Evolutionary conservation across 2,329 filamentous ascomycete genomes (phyloP).

Genomic region (Xenoacremonium recifei): DNA sequence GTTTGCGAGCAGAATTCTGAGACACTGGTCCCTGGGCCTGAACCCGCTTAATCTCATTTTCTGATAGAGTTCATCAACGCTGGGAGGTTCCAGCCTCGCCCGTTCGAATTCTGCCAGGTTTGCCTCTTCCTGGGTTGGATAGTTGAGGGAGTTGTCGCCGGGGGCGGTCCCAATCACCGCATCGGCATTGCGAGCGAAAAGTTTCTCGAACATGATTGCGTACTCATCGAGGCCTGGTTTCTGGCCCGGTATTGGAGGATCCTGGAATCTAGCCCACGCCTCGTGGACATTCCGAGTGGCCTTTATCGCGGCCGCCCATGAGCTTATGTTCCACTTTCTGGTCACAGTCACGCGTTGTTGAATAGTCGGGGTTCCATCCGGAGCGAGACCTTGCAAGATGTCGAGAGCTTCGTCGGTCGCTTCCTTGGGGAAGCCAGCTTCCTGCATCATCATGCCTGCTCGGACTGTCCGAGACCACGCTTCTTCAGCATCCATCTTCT

Average conservation of each 20-base stretch:
- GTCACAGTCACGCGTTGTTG: conserved; percentile 39
- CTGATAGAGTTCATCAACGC: conserved; percentile 55
- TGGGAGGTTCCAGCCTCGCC: conserved; percentile 60
- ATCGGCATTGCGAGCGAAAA: conserved; percentile 37
- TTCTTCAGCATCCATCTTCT: conserved; percentile 48
- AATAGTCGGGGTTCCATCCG: conserved; percentile 54
- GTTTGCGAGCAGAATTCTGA: conserved; percentile 55
- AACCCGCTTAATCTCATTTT: conserved; percentile 54
- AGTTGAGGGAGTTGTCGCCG: conserved; percentile 58
- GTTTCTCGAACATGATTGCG: conserved; percentile 59
- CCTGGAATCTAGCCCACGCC: conserved; percentile 54
- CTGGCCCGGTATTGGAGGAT: conserved; percentile 32
- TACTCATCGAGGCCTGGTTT: conserved; percentile 47
- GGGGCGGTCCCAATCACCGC: conserved; percentile 39
- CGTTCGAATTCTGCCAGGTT: conserved; percentile 66
- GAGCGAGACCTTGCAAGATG: conserved; percentile 51
- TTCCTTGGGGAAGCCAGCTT: conserved; percentile 52
- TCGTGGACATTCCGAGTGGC: conserved; percentile 61
- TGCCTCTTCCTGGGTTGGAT: conserved; percentile 32
- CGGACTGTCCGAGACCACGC: conserved; percentile 53
- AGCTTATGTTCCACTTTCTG: conserved; percentile 17
- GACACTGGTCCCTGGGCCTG: conserved; percentile 45
- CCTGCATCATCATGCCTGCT: conserved; percentile 53
- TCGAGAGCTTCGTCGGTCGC: conserved; percentile 48
- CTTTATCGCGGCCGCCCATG: conserved; percentile 58